Evolutionary conservation across 345 rosid genomes (phyloP).

Genomic region (Salix koriyanagi): DNA sequence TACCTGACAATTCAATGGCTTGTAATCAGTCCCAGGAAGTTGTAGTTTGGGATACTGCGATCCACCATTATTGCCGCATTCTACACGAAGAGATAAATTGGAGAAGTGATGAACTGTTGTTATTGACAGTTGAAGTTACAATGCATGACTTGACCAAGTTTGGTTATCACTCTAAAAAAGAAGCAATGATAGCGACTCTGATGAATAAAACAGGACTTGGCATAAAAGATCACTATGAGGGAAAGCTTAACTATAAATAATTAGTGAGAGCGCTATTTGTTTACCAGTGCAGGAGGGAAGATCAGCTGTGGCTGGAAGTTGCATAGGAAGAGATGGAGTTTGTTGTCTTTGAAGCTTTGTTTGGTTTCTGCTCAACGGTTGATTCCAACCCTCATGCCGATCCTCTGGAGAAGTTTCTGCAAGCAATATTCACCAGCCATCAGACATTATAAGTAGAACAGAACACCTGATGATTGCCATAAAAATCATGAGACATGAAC

Average conservation of each 20-base stretch:
- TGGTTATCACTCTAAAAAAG: neutral
- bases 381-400: conserved; percentile 51
- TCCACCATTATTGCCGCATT: conserved; percentile 49
- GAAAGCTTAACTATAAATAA: neutral
- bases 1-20: conserved; percentile 62
- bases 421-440: conserved; percentile 12
- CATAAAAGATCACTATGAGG: neutral
- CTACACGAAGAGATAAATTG: conserved; percentile 32
- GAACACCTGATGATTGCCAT: neutral
- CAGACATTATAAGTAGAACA: conserved; percentile 9
- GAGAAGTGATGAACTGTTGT: conserved; percentile 8
- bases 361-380: conserved; percentile 43
- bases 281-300: conserved; percentile 88
- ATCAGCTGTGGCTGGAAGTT: conserved; percentile 86
- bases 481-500: neutral
- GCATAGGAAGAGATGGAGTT: conserved; percentile 57
- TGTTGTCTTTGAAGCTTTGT: conserved; percentile 48
- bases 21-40: conserved; percentile 57
- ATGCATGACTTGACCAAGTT: neutral
- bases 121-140: neutral
- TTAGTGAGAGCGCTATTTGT: neutral
- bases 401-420: conserved; percentile 54
- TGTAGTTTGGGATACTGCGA: conserved; percentile 75
- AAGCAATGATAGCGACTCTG: neutral
- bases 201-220: neutral